Conservation (phyloP, 2,329 filamentous ascomycete genomes). For the Ophiosphaerella narmari region DNA sequence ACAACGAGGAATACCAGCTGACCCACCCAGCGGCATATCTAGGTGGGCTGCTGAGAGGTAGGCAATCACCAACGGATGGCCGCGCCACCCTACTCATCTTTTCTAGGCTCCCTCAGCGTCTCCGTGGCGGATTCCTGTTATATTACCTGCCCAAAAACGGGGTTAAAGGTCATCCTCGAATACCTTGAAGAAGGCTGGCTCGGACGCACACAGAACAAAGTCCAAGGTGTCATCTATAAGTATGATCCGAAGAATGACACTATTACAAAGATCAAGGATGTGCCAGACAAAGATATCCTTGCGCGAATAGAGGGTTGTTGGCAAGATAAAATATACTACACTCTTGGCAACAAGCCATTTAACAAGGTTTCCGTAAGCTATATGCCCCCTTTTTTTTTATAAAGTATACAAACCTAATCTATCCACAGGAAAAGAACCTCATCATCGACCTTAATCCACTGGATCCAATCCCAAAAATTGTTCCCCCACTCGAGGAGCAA, state of each 20-base stretch:
- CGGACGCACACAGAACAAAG: constrained; percentile 85
- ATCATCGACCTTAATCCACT: constrained; percentile 90
- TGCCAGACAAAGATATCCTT: constrained; percentile 82
- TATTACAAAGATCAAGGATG: constrained; percentile 79
- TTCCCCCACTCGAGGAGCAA: constrained; percentile 78
- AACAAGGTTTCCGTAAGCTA: constrained; percentile 60
- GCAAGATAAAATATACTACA: constrained; percentile 73
- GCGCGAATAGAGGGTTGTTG: constrained; percentile 83
- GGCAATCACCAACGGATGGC: background rate
- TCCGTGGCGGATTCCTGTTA: constrained; percentile 89
- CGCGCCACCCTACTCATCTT: constrained; percentile 11
- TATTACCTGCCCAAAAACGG: constrained; percentile 86
- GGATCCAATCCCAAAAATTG: constrained; percentile 73
- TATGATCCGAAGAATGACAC: constrained; percentile 87
- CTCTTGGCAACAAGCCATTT: constrained; percentile 53
- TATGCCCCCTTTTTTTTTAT: background rate
- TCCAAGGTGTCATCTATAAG: constrained; percentile 87
- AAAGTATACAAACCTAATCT: background rate
- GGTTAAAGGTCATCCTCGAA: constrained; percentile 87
- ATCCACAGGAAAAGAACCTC: constrained; percentile 60
- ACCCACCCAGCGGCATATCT: constrained; percentile 94
- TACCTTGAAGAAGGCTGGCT: constrained; percentile 97
- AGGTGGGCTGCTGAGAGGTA: constrained; percentile 78
- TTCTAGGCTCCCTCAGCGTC: constrained; percentile 73
- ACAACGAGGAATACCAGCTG: constrained; percentile 90